Evolutionary conservation across 2,329 filamentous ascomycete species (phyloP), one percentile per base, ranked within the genome.

Genomic region (Botrytis porri): DNA sequence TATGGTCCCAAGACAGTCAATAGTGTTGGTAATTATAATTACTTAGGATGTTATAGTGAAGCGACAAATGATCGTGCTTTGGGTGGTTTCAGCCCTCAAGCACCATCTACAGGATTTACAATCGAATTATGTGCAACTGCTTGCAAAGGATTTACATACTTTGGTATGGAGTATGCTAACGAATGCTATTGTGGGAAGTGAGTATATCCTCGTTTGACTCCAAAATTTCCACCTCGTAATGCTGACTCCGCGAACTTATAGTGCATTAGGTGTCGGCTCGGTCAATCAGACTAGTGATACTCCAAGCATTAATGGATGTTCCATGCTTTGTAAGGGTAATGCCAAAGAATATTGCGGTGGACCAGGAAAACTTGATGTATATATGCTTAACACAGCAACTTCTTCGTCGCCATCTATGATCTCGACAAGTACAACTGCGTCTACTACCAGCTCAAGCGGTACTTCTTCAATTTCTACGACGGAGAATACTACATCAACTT

Each of bases 11-110:
- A 77, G 39, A 77, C 75, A n/a, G 54, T 74, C 1, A 72, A 59
- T 3, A 73, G 39, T 14, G 70, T 77, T n/a, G 79, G 76, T 18
- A 73, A 65, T 51, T 79, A 79, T 64, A 75, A 75, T 32, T 80
- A 79, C 65, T 67, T 80, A 14, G 82, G 81, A n/a, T 83, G 81
- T 61, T 82, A 81, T 70, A 79, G 76, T 39, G 82, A 83, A 72
- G 75, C 64, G 10, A 75, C 71, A 14, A 74, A 12, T 35, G 75
- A 70, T 37, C 71, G 78, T 25, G 77, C 76, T 20, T 60, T 77
- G 18, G 59, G 48, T 57, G 74, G 65, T 18, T 78, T 79, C 75
- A 57, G 63, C 10, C 74, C 75, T 2, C 54, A 69, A 48, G 74
- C 73, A 43, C 74, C 73, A 37, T 32, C 70, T 16, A 70, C 57